Percentiles rank a stretch among this genome's conserved stretches.
Evolutionary conservation across 2,329 filamentous ascomycete genomes (phyloP).

Genomic region (Grosmannia serpens): DNA sequence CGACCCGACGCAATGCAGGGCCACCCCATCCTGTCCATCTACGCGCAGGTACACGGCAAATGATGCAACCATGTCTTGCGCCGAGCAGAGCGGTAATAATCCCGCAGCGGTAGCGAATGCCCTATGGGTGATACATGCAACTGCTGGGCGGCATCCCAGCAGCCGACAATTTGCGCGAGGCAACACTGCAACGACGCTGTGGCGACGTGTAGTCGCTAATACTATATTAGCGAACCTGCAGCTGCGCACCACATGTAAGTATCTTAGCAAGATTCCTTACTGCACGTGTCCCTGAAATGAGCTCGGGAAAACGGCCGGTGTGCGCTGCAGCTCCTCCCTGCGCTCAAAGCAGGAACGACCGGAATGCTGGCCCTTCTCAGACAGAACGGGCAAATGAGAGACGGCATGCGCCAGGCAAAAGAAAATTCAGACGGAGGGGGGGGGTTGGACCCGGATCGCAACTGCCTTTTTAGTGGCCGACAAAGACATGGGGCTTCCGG

Average conservation of each 20-base stretch:
- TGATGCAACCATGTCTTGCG: background rate
- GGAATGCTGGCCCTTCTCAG: background rate
- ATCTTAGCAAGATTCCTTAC: too few relatives aligned
- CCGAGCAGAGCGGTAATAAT: background rate
- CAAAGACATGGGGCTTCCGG: background rate
- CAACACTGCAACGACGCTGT: background rate
- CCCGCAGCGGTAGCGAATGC: background rate
- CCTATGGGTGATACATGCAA: background rate
- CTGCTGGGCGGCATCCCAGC: too few relatives aligned
- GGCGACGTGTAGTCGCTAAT: background rate
- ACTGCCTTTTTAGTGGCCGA: background rate
- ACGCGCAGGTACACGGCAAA: background rate
- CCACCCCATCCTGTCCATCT: background rate
- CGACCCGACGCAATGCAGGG: background rate
- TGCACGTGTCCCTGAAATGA: background rate
- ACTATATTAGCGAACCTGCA: background rate
- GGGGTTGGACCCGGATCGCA: background rate
- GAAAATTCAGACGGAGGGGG: background rate
- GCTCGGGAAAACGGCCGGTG: background rate
- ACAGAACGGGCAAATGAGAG: background rate
- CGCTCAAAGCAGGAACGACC: background rate
- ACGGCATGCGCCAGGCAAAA: background rate
- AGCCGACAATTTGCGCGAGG: background rate
- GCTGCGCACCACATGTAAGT: background rate
- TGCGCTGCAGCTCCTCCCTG: background rate